Evolutionary conservation across 495 filamentous ascomycete species (phyloP).

Genomic region (Hyaloscypha hepaticicola): DNA sequence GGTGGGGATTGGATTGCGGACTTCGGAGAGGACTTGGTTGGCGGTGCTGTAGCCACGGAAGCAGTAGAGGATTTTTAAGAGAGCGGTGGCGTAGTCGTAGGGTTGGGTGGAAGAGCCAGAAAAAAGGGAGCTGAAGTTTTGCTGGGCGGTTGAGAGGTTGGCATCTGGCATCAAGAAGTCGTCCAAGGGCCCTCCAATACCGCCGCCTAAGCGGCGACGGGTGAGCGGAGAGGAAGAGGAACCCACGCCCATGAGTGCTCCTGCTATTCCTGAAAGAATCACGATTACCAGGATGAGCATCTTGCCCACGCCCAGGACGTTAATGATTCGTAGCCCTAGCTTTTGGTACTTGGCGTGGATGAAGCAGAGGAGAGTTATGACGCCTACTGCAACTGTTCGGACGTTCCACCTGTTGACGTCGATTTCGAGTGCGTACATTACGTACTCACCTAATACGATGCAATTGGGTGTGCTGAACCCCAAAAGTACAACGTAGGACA

Average conservation of each 20-base stretch:
- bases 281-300: conserved; percentile 63
- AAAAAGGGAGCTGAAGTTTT: conserved; percentile 39
- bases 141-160: conserved; percentile 34
- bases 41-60: conserved; percentile 48
- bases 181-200: conserved; percentile 18
- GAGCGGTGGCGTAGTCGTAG: conserved; percentile 49
- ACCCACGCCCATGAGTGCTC: conserved; percentile 36
- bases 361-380: conserved; percentile 54
- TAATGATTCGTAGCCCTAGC: conserved; percentile 62
- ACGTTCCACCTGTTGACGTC: conserved; percentile 59
- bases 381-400: conserved; percentile 58
- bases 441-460: conserved; percentile 66
- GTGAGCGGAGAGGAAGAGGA: conserved; percentile 23
- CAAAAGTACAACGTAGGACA: conserved; percentile 55
- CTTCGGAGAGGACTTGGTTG: conserved; percentile 56
- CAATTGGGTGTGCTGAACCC: conserved; percentile 58
- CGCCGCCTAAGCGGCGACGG: conserved; percentile 12
- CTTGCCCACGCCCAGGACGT: conserved; percentile 64
- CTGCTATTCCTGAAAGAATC: conserved; percentile 58
- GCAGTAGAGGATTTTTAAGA: conserved; percentile 50
- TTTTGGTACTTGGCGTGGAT: conserved; percentile 58
- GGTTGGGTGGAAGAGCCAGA: conserved; percentile 41
- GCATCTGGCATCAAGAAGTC: conserved; percentile 29
- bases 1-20: conserved; percentile 58
- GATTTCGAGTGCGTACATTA: conserved; percentile 57